Percentiles rank a stretch among this genome's conserved stretches.
Evolutionary conservation across 2,329 filamentous ascomycete species (phyloP).

Genomic region (Onygenales sp.): DNA sequence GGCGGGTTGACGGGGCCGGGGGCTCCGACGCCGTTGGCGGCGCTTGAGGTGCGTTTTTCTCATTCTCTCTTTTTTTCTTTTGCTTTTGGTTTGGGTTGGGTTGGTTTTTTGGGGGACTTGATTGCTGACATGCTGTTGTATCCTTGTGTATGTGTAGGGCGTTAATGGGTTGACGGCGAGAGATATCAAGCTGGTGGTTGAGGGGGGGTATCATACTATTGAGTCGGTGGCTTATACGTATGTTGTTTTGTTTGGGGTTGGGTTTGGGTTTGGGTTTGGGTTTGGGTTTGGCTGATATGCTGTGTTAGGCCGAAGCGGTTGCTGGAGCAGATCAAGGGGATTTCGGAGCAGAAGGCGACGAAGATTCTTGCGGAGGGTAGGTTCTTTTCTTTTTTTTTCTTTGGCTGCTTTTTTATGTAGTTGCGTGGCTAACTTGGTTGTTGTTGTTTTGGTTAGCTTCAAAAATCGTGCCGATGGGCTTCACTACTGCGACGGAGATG

Average conservation of each 20-base stretch:
- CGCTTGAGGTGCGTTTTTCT: constrained; percentile 60
- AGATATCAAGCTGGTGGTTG: constrained; percentile 85
- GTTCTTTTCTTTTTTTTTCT: constrained; percentile 8
- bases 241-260: constrained; percentile 12
- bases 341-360: constrained; percentile 90
- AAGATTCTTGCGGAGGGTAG: constrained; percentile 84
- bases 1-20: constrained; percentile 69
- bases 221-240: constrained; percentile 93
- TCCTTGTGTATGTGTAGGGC: constrained; percentile 48
- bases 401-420: not conserved
- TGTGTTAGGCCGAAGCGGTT: constrained; percentile 53
- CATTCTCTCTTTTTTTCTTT: not conserved
- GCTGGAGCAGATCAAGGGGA: constrained; percentile 93
- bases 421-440: not conserved
- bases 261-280: not conserved
- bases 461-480: constrained; percentile 96
- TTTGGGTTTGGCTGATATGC: not conserved
- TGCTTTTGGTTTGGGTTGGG: not conserved
- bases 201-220: constrained; percentile 90
- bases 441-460: constrained; percentile 50
- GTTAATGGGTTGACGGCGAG: constrained; percentile 83
- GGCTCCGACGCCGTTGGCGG: constrained; percentile 79
- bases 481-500: constrained; percentile 98
- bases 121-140: not conserved
- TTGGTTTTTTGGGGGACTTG: too few relatives aligned